phyloP scores from a whole-genome alignment of 2,329 filamentous ascomycete species.

The Fusarium brachygibbosum region DNA sequence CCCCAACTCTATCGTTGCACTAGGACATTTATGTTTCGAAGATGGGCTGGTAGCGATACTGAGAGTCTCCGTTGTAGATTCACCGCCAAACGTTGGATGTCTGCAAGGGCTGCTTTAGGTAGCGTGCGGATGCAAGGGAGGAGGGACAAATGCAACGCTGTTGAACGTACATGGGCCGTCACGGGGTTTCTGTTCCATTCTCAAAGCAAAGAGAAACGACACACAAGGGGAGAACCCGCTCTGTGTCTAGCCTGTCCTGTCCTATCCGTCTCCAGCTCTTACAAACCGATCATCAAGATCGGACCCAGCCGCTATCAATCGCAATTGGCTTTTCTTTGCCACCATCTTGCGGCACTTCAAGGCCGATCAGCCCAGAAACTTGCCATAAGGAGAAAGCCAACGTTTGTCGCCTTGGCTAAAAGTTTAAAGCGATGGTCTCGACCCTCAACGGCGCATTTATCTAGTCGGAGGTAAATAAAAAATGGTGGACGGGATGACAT shows the following conservation, averaged over 20 bases:
- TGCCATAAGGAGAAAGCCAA: constrained; percentile 28
- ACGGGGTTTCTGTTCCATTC: constrained; percentile 14
- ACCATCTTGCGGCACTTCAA: constrained; percentile 21
- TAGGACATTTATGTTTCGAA: constrained; percentile 29
- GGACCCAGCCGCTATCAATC: constrained; percentile 10
- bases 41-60: constrained; percentile 34
- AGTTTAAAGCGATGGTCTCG: constrained; percentile 41
- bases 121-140: constrained; percentile 43
- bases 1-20: constrained; percentile 9
- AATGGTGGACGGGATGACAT: constrained; percentile 42
- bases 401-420: constrained; percentile 43
- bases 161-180: constrained; percentile 20
- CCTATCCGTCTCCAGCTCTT: not conserved
- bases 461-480: constrained; percentile 3
- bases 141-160: constrained; percentile 35
- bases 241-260: not conserved
- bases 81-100: constrained; percentile 43
- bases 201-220: not conserved
- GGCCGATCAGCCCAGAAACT: constrained; percentile 9
- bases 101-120: constrained; percentile 28
- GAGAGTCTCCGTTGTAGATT: constrained; percentile 38
- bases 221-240: not conserved
- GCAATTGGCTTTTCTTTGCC: constrained; percentile 19
- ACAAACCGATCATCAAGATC: constrained; percentile 1
- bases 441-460: constrained; percentile 34